A percentile compares a stretch with the other conserved stretches of the same genome.
phyloP scores from a whole-genome alignment of 23 red algal genomes.

The Agarophyton chilense region DNA sequence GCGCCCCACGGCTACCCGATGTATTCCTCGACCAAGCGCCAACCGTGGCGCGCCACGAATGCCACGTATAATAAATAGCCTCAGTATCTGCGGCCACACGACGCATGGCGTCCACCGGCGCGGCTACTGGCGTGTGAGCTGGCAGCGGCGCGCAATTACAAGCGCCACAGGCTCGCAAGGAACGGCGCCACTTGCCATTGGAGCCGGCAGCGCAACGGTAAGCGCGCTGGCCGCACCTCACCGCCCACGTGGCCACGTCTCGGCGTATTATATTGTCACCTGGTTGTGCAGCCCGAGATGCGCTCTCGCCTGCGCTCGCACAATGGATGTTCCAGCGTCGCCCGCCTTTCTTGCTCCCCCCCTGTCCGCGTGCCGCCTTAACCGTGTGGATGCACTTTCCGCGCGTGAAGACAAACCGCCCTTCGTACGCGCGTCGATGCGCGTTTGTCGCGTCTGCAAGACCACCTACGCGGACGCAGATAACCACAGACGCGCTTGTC shows the following conservation, averaged over 20 bases:
- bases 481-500: constrained; percentile 28
- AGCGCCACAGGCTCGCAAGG: neutral
- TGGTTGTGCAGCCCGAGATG: neutral
- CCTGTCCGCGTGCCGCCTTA: too few species aligned
- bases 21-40: neutral
- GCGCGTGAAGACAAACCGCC: too few species aligned
- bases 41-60: neutral
- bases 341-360: too few species aligned
- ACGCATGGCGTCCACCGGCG: too few species aligned
- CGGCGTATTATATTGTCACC: too few species aligned
- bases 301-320: too few species aligned
- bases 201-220: neutral
- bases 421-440: neutral
- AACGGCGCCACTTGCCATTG: too few species aligned
- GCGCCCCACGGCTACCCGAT: neutral
- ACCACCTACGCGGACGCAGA: neutral
- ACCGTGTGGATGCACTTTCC: too few species aligned
- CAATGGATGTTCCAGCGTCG: too few species aligned
- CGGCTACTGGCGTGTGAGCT: too few species aligned
- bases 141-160: neutral
- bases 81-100: neutral
- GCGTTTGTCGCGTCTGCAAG: constrained; percentile 58
- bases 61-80: neutral
- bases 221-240: neutral
- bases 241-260: constrained; percentile 9